Percentiles rank a stretch among this genome's conserved stretches.
phyloP scores from a whole-genome alignment of 2,329 filamentous ascomycete genomes.

The Neophaeococcomyces mojaviensis region DNA sequence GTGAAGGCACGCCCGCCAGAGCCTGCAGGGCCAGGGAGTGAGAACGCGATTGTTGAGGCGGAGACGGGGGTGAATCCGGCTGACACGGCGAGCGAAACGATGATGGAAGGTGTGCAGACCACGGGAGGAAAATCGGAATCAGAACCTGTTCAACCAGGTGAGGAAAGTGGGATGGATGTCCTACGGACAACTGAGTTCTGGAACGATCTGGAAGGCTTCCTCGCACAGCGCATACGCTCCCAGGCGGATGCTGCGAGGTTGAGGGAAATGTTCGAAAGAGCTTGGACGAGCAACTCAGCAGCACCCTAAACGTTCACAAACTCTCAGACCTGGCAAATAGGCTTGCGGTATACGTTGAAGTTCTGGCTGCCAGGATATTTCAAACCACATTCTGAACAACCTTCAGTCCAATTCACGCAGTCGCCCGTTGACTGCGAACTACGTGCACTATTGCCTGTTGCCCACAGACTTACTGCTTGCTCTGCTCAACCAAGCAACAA shows the following conservation, averaged over 20 bases:
- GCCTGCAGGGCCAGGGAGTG: constrained; percentile 23
- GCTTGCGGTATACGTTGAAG: no score
- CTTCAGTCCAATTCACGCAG: no score
- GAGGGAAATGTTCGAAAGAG: constrained; percentile 59
- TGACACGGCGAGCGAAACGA: constrained; percentile 28
- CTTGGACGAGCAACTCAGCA: constrained; percentile 48
- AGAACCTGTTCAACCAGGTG: constrained; percentile 17
- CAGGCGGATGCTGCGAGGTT: constrained; percentile 57
- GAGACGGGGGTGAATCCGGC: constrained; percentile 37
- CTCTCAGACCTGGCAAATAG: no score
- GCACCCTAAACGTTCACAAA: no score
- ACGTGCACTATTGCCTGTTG: no score
- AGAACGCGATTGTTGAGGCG: constrained; percentile 17
- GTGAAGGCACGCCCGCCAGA: constrained; percentile 9
- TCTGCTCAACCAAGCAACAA: no score
- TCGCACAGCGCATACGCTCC: constrained; percentile 72
- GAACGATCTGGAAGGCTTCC: constrained; percentile 72
- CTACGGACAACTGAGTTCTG: constrained; percentile 72
- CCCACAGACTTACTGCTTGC: no score
- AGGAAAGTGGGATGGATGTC: constrained; percentile 18
- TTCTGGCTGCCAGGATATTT: no score
- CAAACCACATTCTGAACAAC: no score
- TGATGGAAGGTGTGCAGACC: constrained; percentile 26
- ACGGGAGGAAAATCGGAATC: constrained; percentile 22
- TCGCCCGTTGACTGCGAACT: no score